Evolutionary conservation across 805 yeast genomes (phyloP).

Genomic region (Wickerhamiella parazyma): DNA sequence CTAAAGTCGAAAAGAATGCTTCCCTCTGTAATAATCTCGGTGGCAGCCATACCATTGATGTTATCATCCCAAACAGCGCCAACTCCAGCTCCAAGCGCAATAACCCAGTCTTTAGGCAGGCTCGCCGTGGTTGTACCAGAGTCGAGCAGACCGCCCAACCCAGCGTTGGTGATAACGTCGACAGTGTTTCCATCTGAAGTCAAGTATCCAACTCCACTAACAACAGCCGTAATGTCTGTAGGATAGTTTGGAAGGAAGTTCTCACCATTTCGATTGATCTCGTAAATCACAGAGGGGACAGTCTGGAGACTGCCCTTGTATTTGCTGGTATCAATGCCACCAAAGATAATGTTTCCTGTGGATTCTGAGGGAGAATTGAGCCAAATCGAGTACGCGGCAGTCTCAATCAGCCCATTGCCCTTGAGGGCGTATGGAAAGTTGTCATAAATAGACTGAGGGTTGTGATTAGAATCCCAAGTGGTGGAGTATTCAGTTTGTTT

Average conservation of each 20-base stretch:
- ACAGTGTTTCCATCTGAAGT: not conserved
- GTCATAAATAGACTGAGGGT: slow-evolving; percentile 31
- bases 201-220: not conserved
- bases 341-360: slow-evolving; percentile 30
- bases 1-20: slow-evolving; percentile 4
- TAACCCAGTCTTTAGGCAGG: not conserved
- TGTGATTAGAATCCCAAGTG: slow-evolving; percentile 44
- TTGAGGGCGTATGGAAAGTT: slow-evolving; percentile 17
- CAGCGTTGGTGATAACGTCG: not conserved
- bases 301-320: slow-evolving; percentile 31
- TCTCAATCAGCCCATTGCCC: slow-evolving; percentile 25
- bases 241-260: not conserved
- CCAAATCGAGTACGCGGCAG: slow-evolving; percentile 28
- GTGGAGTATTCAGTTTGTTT: slow-evolving; percentile 18
- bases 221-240: not conserved
- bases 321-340: slow-evolving; percentile 38
- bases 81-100: not conserved
- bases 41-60: not conserved
- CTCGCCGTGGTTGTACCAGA: not conserved
- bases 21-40: not conserved
- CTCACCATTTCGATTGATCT: not conserved
- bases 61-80: not conserved
- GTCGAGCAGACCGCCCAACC: not conserved
- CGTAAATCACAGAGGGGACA: slow-evolving; percentile 18
- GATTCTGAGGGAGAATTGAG: slow-evolving; percentile 20